A percentile compares a stretch with the other conserved stretches of the same genome.
phyloP scores from a whole-genome alignment of 768 basidiomycete species.

The Naganishia randhawae region DNA sequence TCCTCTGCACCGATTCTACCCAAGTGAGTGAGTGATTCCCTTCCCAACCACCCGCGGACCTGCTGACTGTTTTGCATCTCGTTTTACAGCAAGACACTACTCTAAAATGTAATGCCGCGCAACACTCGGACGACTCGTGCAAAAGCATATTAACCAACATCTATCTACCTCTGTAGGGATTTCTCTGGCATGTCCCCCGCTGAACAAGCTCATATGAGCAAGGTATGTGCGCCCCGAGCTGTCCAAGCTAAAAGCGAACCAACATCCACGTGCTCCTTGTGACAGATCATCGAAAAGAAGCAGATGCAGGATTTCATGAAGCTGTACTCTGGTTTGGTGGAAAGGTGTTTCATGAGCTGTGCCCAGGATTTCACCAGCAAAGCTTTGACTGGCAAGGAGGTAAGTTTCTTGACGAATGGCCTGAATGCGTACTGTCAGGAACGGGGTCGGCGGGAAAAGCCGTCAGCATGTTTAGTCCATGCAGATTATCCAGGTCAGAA shows the following conservation, averaged over 20 bases:
- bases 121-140: neutral
- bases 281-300: constrained; percentile 88
- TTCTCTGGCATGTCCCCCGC: constrained; percentile 82
- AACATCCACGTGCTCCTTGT: neutral
- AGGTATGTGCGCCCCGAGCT: constrained; percentile 25
- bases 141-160: neutral
- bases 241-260: neutral
- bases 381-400: constrained; percentile 89
- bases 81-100: neutral
- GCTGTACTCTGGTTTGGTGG: constrained; percentile 89
- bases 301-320: constrained; percentile 99
- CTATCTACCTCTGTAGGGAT: constrained; percentile 56
- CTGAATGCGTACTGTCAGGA: neutral
- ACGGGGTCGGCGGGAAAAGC: neutral
- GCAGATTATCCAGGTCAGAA: too few relatives aligned
- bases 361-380: constrained; percentile 97
- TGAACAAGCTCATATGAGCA: constrained; percentile 90
- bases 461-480: neutral
- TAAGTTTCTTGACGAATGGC: constrained; percentile 40
- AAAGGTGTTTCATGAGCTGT: constrained; percentile 92
- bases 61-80: neutral
- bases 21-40: neutral
- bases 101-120: constrained; percentile 4
- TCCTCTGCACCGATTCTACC: neutral
- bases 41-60: too few relatives aligned